Conservation (phyloP, 2,329 filamentous ascomycete species). For the Botrytis fragariae region DNA sequence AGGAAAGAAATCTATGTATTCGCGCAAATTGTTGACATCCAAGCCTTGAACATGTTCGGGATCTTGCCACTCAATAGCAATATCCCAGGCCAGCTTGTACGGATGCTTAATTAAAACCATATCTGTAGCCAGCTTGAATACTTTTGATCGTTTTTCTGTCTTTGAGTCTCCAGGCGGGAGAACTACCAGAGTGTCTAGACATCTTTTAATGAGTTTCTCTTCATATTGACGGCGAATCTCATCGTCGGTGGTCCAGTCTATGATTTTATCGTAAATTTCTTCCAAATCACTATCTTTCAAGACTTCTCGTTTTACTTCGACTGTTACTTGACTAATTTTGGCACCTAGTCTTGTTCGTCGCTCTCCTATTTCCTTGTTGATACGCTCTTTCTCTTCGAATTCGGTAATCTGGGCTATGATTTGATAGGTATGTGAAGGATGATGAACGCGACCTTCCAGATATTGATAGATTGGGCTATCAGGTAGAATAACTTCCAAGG, state of each 20-base stretch:
- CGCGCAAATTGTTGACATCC: constrained; percentile 73
- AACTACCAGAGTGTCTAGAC: constrained; percentile 73
- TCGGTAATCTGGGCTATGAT: constrained; percentile 82
- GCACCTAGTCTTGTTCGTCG: constrained; percentile 84
- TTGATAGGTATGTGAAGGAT: constrained; percentile 77
- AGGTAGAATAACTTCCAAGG: constrained; percentile 74
- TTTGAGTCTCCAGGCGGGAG: constrained; percentile 65
- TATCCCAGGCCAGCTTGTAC: constrained; percentile 85
- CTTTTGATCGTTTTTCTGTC: constrained; percentile 64
- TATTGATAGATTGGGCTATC: constrained; percentile 75
- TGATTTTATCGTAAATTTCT: constrained; percentile 74
- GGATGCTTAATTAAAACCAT: constrained; percentile 97
- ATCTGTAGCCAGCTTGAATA: constrained; percentile 75
- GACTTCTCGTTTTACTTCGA: constrained; percentile 85
- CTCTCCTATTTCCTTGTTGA: constrained; percentile 87
- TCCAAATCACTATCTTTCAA: constrained; percentile 74
- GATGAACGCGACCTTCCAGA: constrained; percentile 79
- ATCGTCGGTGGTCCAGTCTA: constrained; percentile 89
- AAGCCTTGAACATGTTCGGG: constrained; percentile 69
- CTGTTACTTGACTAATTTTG: constrained; percentile 75
- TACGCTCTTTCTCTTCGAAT: constrained; percentile 79
- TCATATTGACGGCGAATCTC: constrained; percentile 80
- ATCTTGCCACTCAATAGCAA: constrained; percentile 87
- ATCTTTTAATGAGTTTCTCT: constrained; percentile 81
- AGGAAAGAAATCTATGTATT: constrained; percentile 82